Evolutionary conservation across 176 grass and related monocot genomes (phyloP).

Genomic region (Ensete glaucum): DNA sequence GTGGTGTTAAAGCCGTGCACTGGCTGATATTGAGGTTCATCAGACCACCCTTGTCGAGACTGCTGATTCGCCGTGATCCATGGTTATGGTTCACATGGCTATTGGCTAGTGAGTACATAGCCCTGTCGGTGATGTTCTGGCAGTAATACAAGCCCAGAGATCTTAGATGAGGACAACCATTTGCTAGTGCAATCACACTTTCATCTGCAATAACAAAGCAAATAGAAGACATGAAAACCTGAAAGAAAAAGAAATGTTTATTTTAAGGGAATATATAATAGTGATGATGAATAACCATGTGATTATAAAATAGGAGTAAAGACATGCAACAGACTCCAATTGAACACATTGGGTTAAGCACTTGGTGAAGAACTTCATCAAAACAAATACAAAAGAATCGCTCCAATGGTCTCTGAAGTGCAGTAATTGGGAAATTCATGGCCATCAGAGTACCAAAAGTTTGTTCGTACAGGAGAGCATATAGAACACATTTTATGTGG

Average conservation of each 20-base stretch:
- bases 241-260: not conserved
- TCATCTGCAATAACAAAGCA: conserved; percentile 15
- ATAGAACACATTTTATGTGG: no score
- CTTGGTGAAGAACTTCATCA: not conserved
- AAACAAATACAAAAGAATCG: not conserved
- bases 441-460: not conserved
- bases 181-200: conserved; percentile 15
- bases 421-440: not conserved
- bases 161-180: conserved; percentile 12
- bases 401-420: not conserved
- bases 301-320: not conserved
- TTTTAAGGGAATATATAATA: not conserved
- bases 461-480: not conserved
- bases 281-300: not conserved
- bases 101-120: conserved; percentile 18
- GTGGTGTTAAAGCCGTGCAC: conserved; percentile 8
- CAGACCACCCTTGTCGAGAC: not conserved
- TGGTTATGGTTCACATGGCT: conserved; percentile 4
- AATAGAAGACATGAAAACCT: not conserved
- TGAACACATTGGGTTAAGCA: not conserved
- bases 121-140: conserved; percentile 15
- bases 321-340: not conserved
- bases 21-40: conserved; percentile 17
- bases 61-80: not conserved
- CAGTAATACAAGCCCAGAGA: conserved; percentile 15